Conservation (phyloP, 192 early-diverging fungal species). For the Entophlyctis helioformis region DNA sequence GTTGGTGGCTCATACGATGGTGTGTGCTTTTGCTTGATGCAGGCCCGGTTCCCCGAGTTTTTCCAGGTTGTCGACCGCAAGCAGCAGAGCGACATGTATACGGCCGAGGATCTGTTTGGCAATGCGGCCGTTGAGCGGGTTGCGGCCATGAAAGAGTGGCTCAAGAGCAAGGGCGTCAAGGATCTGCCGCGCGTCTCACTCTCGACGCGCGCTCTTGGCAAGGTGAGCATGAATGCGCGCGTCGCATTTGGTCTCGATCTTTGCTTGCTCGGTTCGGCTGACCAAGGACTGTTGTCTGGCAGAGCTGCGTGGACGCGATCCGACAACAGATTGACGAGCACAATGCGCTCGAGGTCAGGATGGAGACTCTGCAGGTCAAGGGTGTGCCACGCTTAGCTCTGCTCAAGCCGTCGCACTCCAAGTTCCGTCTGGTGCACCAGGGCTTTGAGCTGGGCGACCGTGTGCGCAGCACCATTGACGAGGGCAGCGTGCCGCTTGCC, state of each 20-base stretch:
- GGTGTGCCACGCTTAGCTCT: too few species aligned
- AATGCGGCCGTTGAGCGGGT: slow-evolving; percentile 30
- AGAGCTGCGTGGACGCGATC: too few species aligned
- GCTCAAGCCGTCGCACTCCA: slow-evolving; percentile 67
- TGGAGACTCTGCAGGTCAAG: slow-evolving; percentile 31
- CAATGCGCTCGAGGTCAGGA: slow-evolving; percentile 15
- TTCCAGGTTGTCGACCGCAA: slow-evolving; percentile 23
- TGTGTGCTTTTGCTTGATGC: too few species aligned
- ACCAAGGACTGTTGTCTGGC: too few species aligned
- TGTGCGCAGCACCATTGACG: slow-evolving; percentile 58
- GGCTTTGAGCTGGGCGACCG: slow-evolving; percentile 79
- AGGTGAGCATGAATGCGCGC: too few species aligned
- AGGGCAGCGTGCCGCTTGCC: slow-evolving; percentile 67
- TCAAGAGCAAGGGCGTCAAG: slow-evolving; percentile 45
- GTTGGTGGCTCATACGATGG: too few species aligned
- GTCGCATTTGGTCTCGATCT: too few species aligned
- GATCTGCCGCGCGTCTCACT: slow-evolving; percentile 54
- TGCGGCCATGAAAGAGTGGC: slow-evolving; percentile 48
- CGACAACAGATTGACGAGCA: not conserved
- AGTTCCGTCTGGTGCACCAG: slow-evolving; percentile 59
- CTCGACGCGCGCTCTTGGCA: slow-evolving; percentile 50
- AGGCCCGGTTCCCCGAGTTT: slow-evolving; percentile 46
- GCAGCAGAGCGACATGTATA: slow-evolving; percentile 40
- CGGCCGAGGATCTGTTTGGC: slow-evolving; percentile 50
- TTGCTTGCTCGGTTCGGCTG: too few species aligned